These are phyloP conservation scores for Ustilago shanxiensis DNA, from an alignment of 1,284 basidiomycete genomes.

Conservation along the genomic window DNA sequence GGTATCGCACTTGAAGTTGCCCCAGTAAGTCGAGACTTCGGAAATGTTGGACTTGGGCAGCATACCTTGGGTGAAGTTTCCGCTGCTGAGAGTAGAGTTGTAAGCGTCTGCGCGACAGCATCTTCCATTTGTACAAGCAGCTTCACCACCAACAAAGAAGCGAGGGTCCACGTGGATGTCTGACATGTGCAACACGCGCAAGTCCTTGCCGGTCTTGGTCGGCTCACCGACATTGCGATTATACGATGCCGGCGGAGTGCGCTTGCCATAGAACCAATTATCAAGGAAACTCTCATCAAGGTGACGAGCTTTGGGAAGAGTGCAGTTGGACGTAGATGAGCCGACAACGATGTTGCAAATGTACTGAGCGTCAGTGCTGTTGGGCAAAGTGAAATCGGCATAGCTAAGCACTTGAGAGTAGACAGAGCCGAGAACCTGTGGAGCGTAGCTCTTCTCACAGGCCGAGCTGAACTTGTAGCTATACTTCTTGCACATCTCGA, in stretches of 20 bases:
- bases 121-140: conserved; percentile 79
- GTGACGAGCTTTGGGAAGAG: conserved; percentile 44
- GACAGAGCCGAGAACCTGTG: conserved; percentile 50
- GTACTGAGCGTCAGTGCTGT: conserved; percentile 60
- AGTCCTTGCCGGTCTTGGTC: conserved; percentile 73
- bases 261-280: conserved; percentile 61
- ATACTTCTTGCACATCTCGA: conserved; percentile 77
- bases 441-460: conserved; percentile 54
- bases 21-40: conserved; percentile 64
- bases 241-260: conserved; percentile 32
- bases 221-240: conserved; percentile 41
- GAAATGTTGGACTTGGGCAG: conserved; percentile 53
- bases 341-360: conserved; percentile 62
- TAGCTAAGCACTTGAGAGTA: conserved; percentile 67
- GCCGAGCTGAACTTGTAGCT: conserved; percentile 74
- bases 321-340: conserved; percentile 44
- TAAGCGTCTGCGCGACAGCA: conserved; percentile 78
- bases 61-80: conserved; percentile 45
- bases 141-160: conserved; percentile 80
- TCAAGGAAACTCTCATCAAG: conserved; percentile 55
- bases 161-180: conserved; percentile 85
- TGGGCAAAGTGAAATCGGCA: conserved; percentile 49
- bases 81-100: conserved; percentile 73
- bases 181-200: conserved; percentile 82
- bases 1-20: conserved; percentile 75